Evolutionary conservation across 495 filamentous ascomycete genomes (phyloP).

Genomic region (Trichoderma virens): DNA sequence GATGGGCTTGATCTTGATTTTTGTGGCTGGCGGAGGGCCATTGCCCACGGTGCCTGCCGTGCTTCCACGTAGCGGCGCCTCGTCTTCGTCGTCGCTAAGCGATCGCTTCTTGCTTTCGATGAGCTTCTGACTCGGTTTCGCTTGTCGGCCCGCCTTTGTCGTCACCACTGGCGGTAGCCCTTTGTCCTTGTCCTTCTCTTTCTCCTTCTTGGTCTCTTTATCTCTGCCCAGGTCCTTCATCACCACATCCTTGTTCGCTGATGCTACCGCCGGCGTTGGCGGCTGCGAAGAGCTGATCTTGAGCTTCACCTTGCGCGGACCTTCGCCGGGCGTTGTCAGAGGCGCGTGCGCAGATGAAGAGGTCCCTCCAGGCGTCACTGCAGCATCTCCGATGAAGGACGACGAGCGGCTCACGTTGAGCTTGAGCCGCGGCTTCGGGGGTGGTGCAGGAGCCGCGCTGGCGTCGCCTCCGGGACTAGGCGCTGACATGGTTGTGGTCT

Average conservation of each 20-base stretch:
- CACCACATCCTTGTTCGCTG: background rate
- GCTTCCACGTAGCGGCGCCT: background rate
- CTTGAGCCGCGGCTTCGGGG: constrained; percentile 10
- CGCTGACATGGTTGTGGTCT: background rate
- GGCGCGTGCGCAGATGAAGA: background rate
- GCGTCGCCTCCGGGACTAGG: background rate
- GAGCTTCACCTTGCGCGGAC: constrained; percentile 44
- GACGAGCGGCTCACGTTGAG: constrained; percentile 10
- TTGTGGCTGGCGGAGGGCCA: constrained; percentile 25
- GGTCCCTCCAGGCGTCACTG: background rate
- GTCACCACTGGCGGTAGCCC: constrained; percentile 22
- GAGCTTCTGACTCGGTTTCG: constrained; percentile 40
- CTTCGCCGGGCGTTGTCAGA: background rate
- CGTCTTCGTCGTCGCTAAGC: constrained; percentile 33
- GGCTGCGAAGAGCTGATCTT: constrained; percentile 39
- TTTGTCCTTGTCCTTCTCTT: background rate
- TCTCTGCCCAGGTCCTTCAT: background rate
- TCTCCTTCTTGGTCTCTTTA: background rate
- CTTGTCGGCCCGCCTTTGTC: constrained; percentile 40
- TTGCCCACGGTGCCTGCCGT: background rate
- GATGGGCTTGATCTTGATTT: constrained; percentile 37
- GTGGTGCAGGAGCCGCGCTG: background rate
- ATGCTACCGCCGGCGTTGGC: constrained; percentile 32
- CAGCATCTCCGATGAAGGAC: constrained; percentile 4
- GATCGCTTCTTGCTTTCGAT: constrained; percentile 35